phyloP scores from a whole-genome alignment of 257 asterid genomes.

The Dorcoceras hygrometricum region DNA sequence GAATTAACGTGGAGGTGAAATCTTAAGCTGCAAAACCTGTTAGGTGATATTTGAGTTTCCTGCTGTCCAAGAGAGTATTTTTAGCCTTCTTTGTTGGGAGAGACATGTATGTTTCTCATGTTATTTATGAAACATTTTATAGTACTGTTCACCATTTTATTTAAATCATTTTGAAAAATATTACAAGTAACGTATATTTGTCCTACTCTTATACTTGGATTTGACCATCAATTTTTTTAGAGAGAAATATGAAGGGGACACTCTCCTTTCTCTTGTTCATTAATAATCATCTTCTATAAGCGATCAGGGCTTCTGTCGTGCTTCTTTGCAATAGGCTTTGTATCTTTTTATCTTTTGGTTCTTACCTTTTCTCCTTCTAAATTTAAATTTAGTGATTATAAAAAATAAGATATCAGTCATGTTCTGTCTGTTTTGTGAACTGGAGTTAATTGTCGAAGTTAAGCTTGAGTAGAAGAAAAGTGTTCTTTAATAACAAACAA shows the following conservation, averaged over 20 bases:
- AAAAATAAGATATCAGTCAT: constrained; percentile 1
- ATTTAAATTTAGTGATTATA: constrained; percentile 9
- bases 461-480: constrained; percentile 5
- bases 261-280: neutral
- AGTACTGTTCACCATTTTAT: constrained; percentile 5
- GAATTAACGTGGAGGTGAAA: neutral
- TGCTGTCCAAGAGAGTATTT: constrained; percentile 7
- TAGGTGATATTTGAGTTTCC: neutral
- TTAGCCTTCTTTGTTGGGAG: constrained; percentile 5
- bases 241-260: constrained; percentile 1
- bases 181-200: neutral
- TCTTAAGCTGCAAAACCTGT: neutral
- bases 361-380: constrained; percentile 13
- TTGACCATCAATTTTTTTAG: constrained; percentile 3
- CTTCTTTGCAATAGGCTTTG: neutral
- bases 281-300: neutral
- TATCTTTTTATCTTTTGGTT: neutral
- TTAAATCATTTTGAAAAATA: neutral
- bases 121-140: constrained; percentile 7
- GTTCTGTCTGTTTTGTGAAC: constrained; percentile 9
- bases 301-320: neutral
- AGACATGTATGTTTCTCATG: neutral
- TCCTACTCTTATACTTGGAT: constrained; percentile 1
- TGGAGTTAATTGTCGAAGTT: constrained; percentile 1
- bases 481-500: neutral